Evolutionary conservation across 179 eudicot genomes (phyloP).

Genomic region (Heliamphora pulchella): DNA sequence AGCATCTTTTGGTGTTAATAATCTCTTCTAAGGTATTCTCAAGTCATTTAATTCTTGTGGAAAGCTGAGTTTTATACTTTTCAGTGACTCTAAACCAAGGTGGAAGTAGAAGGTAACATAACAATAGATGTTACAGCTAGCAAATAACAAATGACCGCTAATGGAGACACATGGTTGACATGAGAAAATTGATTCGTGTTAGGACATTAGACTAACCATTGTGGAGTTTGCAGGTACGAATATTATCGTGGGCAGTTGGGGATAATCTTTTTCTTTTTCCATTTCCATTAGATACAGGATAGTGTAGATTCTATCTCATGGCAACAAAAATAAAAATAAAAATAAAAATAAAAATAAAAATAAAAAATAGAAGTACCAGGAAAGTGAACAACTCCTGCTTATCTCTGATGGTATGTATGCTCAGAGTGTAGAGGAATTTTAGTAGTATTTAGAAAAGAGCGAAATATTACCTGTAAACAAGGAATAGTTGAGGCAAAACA

Average conservation of each 20-base stretch:
- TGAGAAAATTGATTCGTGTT: not conserved
- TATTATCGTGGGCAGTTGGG: no score
- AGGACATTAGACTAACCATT: not conserved
- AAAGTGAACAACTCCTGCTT: not conserved
- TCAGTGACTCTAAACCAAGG: not conserved
- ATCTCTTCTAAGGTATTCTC: not conserved
- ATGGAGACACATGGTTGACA: slow-evolving; percentile 1
- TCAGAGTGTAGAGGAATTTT: not conserved
- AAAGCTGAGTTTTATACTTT: not conserved
- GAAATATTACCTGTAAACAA: not conserved
- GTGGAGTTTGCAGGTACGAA: no score
- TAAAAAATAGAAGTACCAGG: no score
- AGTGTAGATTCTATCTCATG: no score
- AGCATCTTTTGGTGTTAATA: not conserved
- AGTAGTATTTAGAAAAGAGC: not conserved
- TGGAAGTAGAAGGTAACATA: not conserved
- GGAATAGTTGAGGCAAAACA: not conserved
- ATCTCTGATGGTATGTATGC: not conserved
- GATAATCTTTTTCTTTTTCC: no score
- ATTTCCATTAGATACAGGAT: no score
- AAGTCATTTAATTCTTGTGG: not conserved
- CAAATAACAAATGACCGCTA: not conserved
- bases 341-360: no score
- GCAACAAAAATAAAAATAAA: no score
- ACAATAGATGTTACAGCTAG: no score